A percentile compares a stretch with the other conserved stretches of the same genome.
phyloP scores from a whole-genome alignment of 441 rosid species.

The Cnidoscolus chayamansa region DNA sequence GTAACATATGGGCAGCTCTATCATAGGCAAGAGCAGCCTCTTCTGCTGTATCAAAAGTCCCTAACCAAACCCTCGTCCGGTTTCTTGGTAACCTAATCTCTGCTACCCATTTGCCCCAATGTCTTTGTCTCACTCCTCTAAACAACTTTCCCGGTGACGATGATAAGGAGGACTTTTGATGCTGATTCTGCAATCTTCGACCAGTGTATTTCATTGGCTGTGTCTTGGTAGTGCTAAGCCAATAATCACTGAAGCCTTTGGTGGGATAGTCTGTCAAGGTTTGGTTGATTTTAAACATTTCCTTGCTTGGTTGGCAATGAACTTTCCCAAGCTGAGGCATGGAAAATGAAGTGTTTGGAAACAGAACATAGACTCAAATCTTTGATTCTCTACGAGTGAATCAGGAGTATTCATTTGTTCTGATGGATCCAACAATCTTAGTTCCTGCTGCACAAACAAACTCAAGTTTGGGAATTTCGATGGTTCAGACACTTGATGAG shows the following conservation, averaged over 20 bases:
- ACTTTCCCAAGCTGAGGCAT: conserved; percentile 27
- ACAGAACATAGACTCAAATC: conserved; percentile 19
- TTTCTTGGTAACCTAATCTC: conserved; percentile 81
- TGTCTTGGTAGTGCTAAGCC: conserved; percentile 59
- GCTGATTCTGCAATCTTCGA: conserved; percentile 38
- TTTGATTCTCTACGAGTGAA: conserved; percentile 22
- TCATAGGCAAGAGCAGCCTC: conserved; percentile 84
- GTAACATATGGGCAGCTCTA: conserved; percentile 68
- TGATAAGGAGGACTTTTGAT: conserved; percentile 29
- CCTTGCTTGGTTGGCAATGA: conserved; percentile 24
- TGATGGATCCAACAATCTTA: conserved; percentile 27
- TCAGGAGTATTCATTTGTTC: conserved; percentile 21
- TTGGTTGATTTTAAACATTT: conserved; percentile 48
- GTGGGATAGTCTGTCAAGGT: conserved; percentile 31
- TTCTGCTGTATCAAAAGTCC: conserved; percentile 78
- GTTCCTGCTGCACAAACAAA: conserved; percentile 57
- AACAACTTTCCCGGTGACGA: conserved; percentile 57
- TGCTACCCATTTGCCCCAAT: conserved; percentile 95
- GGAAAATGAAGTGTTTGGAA: conserved; percentile 25
- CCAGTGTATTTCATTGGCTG: conserved; percentile 60
- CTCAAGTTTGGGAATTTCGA: conserved; percentile 50
- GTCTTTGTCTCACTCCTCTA: conserved; percentile 86
- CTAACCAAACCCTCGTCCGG: conserved; percentile 81
- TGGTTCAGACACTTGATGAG: conserved; percentile 32
- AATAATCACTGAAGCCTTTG: conserved; percentile 43